Conservation (phyloP, 169 alveolate species). For the Perkinsus chesapeaki region DNA sequence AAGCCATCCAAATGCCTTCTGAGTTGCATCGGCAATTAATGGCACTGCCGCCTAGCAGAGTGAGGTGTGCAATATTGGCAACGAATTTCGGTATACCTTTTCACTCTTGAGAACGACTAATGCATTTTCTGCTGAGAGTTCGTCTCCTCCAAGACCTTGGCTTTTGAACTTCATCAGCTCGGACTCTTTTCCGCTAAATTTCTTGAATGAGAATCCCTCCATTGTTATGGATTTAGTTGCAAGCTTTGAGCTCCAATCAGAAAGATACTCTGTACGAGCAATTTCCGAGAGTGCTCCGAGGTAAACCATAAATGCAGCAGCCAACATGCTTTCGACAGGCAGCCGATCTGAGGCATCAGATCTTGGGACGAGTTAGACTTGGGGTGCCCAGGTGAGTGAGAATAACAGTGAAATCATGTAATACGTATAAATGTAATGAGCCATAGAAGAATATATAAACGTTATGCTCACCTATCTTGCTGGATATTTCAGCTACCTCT, state of each 20-base stretch:
- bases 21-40: conserved; percentile 78
- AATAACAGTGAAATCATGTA: too few species aligned
- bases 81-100: not conserved
- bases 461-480: not conserved
- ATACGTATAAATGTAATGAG: too few species aligned
- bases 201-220: conserved; percentile 42
- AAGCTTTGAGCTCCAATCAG: not conserved
- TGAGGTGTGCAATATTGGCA: not conserved
- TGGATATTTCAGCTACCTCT: conserved; percentile 41
- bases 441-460: not conserved
- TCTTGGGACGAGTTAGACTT: too few species aligned
- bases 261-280: conserved; percentile 36
- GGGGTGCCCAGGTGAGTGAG: too few species aligned
- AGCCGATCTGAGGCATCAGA: conserved; percentile 34
- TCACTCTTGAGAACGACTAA: conserved; percentile 42
- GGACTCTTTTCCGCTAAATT: conserved; percentile 69
- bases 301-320: conserved; percentile 71
- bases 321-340: conserved; percentile 63
- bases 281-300: conserved; percentile 50
- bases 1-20: conserved; percentile 80
- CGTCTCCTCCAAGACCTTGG: conserved; percentile 82
- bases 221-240: conserved; percentile 40
- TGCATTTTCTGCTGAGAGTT: conserved; percentile 76
- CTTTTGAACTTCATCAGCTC: conserved; percentile 72
- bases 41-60: conserved; percentile 55